phyloP scores from a whole-genome alignment of 2,329 filamentous ascomycete genomes.

The Aspergillus brasiliensis region DNA sequence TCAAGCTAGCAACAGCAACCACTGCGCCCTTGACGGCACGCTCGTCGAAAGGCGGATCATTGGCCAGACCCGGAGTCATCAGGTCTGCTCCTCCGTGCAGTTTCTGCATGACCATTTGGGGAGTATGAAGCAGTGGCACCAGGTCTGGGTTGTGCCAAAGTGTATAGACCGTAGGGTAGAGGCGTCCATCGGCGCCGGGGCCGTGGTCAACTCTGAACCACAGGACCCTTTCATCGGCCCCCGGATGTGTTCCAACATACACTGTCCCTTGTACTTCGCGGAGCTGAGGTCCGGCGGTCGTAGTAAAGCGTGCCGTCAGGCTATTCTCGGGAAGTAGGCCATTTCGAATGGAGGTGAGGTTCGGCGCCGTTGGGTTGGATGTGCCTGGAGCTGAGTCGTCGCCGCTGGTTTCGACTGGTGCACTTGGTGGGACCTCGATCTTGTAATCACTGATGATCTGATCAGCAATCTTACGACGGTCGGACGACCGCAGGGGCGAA shows the following conservation, averaged over 20 bases:
- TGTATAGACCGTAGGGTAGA: slow-evolving; percentile 62
- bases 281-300: slow-evolving; percentile 63
- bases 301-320: slow-evolving; percentile 65
- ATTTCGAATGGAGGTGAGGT: slow-evolving; percentile 56
- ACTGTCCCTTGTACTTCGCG: slow-evolving; percentile 64
- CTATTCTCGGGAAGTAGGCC: slow-evolving; percentile 65
- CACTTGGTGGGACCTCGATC: slow-evolving; percentile 49
- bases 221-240: slow-evolving; percentile 60
- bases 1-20: slow-evolving; percentile 64
- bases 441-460: slow-evolving; percentile 66
- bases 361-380: slow-evolving; percentile 49
- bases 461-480: slow-evolving; percentile 67
- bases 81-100: slow-evolving; percentile 66
- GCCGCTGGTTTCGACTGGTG: slow-evolving; percentile 32
- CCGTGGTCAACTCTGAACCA: slow-evolving; percentile 66
- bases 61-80: slow-evolving; percentile 68
- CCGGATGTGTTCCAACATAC: slow-evolving; percentile 63
- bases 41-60: slow-evolving; percentile 64
- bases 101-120: slow-evolving; percentile 60
- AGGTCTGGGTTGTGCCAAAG: slow-evolving; percentile 65
- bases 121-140: slow-evolving; percentile 66
- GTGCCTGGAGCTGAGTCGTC: slow-evolving; percentile 42
- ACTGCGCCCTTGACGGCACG: slow-evolving; percentile 61
- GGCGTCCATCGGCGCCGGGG: slow-evolving; percentile 41
- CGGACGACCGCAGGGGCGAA: slow-evolving; percentile 66